These are phyloP conservation scores for Claviceps pazoutovae DNA, from an alignment of 2,329 filamentous ascomycete species.

Conservation along the genomic window DNA sequence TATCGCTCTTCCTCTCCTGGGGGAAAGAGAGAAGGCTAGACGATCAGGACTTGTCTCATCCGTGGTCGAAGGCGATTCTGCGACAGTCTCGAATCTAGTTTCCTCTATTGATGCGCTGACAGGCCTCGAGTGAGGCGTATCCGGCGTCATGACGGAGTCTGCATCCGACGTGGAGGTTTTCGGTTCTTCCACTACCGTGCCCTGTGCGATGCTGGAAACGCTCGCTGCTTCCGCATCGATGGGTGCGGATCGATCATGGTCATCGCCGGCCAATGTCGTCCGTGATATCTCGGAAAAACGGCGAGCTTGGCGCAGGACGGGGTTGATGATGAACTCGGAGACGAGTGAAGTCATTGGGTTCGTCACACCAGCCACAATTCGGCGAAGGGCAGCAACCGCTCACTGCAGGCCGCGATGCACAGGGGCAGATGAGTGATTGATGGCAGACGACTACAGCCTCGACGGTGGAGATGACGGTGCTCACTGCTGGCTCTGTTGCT, in stretches of 20 bases:
- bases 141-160: slow-evolving; percentile 9
- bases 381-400: neutral
- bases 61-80: slow-evolving; percentile 9
- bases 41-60: slow-evolving; percentile 17
- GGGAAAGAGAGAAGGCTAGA: slow-evolving; percentile 18
- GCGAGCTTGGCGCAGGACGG: slow-evolving; percentile 51
- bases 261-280: slow-evolving; percentile 22
- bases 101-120: slow-evolving; percentile 21
- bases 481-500: neutral
- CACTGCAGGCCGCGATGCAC: neutral
- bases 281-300: slow-evolving; percentile 42
- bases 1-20: slow-evolving; percentile 25
- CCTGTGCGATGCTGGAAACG: slow-evolving; percentile 14
- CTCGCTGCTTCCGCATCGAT: slow-evolving; percentile 12
- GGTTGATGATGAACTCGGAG: slow-evolving; percentile 51
- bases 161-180: neutral
- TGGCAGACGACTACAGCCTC: neutral
- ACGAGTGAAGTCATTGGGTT: slow-evolving; percentile 46
- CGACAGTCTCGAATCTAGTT: slow-evolving; percentile 18
- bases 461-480: neutral
- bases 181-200: slow-evolving; percentile 5
- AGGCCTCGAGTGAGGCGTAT: slow-evolving; percentile 16
- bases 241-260: slow-evolving; percentile 14
- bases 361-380: slow-evolving; percentile 3
- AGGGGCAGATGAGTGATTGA: neutral